Evolutionary conservation across 2,329 filamentous ascomycete species (phyloP), one percentile per base, ranked within the genome.

Genomic region (Aspergillus spinulosporus): DNA sequence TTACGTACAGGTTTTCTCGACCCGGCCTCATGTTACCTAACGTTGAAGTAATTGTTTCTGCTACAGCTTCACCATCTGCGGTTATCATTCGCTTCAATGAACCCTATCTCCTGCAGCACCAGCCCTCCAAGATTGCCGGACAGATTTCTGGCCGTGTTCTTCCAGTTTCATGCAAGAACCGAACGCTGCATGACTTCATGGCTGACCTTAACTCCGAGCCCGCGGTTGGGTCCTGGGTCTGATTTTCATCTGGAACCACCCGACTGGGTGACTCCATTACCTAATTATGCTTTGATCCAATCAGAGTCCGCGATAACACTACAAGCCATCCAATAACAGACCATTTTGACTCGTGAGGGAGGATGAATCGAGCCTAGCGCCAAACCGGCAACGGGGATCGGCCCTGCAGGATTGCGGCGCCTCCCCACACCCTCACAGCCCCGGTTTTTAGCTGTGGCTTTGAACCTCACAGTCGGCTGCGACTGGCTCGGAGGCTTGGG

Each of bases 1-100:
- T 73, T 73, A 73, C 70, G 69, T 72, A 71, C 65, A 62, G 60
- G 45, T 54, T 59, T 58, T 36, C 39, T 8, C n/a, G 11, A 29
- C 8, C 9, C 14, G 44, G 39, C 45, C 21, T 52, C 48, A 15
- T 46, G 53, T 56, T 57, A 57, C 55, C 49, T 53, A 57, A 57
- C 55, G 15, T 12, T 52, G 49, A 49, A 44, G 49, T 53, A 57
- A 52, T 49, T 7, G n/a, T 14, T 43, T 46, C 14, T n/a, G 3
- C 49, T 37, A 49, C 39, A 32, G 28, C 37, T 9, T n/a, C 31
- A 47, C 21, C 28, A 34, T 26, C 39, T 32, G 32, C 12, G 12
- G n/a, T 42, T 42, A 37, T 53, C 28, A 36, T 47, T 12, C 11
- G 34, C 34, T 12, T 37, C 9, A 12, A 4, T 12, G 4, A 4